phyloP scores from a whole-genome alignment of 352 stramenopile genomes.

The Phytophthora citricola region DNA sequence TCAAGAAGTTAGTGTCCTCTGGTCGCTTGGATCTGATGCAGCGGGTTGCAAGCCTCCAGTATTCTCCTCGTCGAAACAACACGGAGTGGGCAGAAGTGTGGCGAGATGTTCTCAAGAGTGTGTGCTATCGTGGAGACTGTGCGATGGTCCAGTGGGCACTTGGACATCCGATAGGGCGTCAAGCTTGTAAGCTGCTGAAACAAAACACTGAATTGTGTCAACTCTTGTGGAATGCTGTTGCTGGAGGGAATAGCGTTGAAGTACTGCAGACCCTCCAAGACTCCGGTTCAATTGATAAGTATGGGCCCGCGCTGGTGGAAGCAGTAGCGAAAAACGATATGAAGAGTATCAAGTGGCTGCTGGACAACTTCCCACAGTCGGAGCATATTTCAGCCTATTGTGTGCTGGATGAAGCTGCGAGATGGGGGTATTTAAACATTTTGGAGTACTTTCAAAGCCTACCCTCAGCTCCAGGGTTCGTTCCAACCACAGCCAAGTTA shows the following conservation, averaged over 20 bases:
- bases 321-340: neutral
- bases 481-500: no score
- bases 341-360: neutral
- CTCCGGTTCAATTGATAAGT: neutral
- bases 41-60: neutral
- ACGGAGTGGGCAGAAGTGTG: neutral
- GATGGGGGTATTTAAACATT: neutral
- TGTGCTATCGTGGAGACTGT: neutral
- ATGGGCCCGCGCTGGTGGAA: neutral
- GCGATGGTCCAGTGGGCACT: no score
- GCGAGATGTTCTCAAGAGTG: neutral
- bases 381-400: neutral
- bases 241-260: no score
- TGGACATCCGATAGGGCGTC: no score
- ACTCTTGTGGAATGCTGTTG: no score
- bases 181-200: no score
- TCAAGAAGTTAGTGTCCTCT: neutral
- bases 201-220: rapidly evolving
- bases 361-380: neutral
- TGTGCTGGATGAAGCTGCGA: neutral
- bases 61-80: neutral
- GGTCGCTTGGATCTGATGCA: neutral
- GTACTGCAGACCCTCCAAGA: no score
- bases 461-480: neutral
- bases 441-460: neutral